phyloP scores from a whole-genome alignment of 768 basidiomycete species.

The Boletellus emodensis region DNA sequence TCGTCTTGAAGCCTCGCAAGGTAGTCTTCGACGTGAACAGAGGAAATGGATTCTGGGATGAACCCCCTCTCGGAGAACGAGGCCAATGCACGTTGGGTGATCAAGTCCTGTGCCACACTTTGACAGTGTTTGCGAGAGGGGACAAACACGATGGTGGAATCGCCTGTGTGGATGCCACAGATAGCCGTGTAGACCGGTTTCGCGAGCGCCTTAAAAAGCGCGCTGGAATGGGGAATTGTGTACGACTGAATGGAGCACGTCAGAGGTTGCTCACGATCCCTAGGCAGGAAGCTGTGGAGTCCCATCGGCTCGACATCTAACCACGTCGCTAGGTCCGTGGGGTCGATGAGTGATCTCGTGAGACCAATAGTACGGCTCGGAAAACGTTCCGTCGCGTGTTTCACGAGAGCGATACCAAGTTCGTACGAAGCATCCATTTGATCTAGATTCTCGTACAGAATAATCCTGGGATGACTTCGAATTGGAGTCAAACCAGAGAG shows the following conservation, averaged over 20 bases:
- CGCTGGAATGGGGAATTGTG: conserved; percentile 79
- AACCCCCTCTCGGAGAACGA: conserved; percentile 67
- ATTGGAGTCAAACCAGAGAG: conserved; percentile 23
- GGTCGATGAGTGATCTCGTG: conserved; percentile 74
- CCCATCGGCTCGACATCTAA: conserved; percentile 61
- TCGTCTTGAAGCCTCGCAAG: conserved; percentile 57
- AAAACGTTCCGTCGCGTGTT: conserved; percentile 55
- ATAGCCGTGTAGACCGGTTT: conserved; percentile 86
- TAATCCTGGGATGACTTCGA: conserved; percentile 49
- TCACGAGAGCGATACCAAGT: conserved; percentile 69
- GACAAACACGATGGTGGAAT: conserved; percentile 77
- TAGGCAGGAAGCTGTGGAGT: conserved; percentile 75
- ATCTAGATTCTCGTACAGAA: conserved; percentile 84
- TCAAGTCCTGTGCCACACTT: conserved; percentile 72
- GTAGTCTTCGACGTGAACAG: conserved; percentile 56
- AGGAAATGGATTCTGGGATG: conserved; percentile 46
- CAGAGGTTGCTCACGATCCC: conserved; percentile 78
- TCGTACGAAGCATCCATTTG: conserved; percentile 80
- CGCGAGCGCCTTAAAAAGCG: conserved; percentile 87
- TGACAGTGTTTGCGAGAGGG: conserved; percentile 79
- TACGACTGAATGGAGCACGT: conserved; percentile 68
- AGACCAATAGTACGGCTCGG: conserved; percentile 75
- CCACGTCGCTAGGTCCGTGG: conserved; percentile 80
- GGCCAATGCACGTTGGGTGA: conserved; percentile 82
- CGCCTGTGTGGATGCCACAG: conserved; percentile 38